phyloP scores from a whole-genome alignment of 1,284 basidiomycete genomes.

The Thecaphora thlaspeos region DNA sequence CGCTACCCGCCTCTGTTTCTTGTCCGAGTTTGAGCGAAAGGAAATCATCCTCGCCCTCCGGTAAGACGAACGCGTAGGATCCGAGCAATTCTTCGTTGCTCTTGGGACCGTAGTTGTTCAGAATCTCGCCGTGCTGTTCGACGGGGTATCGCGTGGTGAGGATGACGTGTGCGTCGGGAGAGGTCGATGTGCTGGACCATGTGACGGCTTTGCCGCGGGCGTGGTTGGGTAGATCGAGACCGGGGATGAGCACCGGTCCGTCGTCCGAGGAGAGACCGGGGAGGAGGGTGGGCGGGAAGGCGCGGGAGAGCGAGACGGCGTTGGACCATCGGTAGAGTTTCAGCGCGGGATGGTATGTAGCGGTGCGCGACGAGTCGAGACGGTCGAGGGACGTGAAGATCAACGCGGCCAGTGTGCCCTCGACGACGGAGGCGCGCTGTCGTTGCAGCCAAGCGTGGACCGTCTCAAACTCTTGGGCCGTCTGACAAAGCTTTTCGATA shows the following conservation, averaged over 20 bases:
- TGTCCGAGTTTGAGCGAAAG: slow-evolving; percentile 29
- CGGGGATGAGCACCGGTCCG: slow-evolving; percentile 49
- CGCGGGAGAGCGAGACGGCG: slow-evolving; percentile 33
- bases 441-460: not conserved
- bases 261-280: slow-evolving; percentile 2
- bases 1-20: not conserved
- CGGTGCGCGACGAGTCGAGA: not conserved
- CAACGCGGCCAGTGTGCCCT: no score
- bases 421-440: not conserved
- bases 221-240: slow-evolving; percentile 50
- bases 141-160: slow-evolving; percentile 8
- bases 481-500: slow-evolving; percentile 15
- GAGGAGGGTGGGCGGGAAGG: slow-evolving; percentile 43
- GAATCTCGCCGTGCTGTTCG: slow-evolving; percentile 29
- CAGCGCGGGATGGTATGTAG: not conserved
- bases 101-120: slow-evolving; percentile 56
- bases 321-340: slow-evolving; percentile 46
- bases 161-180: not conserved
- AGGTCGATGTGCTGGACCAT: slow-evolving; percentile 18
- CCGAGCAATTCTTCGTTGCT: slow-evolving; percentile 50
- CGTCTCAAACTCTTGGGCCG: slow-evolving; percentile 4
- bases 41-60: slow-evolving; percentile 30
- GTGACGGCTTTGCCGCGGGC: slow-evolving; percentile 40
- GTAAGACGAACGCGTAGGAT: slow-evolving; percentile 46
- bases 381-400: not conserved